phyloP scores from a whole-genome alignment of 257 asterid genomes.

The Mentha longifolia region DNA sequence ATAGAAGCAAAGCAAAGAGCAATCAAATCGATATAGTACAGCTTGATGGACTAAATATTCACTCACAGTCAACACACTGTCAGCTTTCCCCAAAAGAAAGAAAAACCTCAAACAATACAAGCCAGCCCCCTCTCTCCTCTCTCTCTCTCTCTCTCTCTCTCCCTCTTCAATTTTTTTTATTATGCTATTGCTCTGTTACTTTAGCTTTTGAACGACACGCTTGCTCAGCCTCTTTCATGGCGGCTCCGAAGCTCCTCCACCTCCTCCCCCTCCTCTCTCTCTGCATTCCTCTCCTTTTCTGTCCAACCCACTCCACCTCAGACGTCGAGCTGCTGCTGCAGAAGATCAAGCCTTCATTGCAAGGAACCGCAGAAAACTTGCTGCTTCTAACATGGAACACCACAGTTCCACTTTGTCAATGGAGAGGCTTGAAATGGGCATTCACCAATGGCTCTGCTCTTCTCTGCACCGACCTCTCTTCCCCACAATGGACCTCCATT shows the following conservation, averaged over 20 bases:
- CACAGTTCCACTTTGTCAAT: constrained; percentile 83
- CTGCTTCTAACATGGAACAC: constrained; percentile 81
- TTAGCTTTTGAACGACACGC: constrained; percentile 11
- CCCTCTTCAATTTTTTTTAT: constrained; percentile 16
- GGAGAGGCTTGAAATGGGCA: constrained; percentile 94
- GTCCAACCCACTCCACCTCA: constrained; percentile 50
- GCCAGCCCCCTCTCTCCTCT: constrained; percentile 25
- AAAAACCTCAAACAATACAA: constrained; percentile 36
- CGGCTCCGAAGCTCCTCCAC: constrained; percentile 47
- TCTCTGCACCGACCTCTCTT: constrained; percentile 66
- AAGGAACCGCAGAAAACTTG: constrained; percentile 69
- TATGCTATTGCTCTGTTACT: constrained; percentile 30
- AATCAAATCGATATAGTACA: constrained; percentile 37
- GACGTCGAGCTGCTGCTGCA: constrained; percentile 73
- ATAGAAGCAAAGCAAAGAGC: not conserved
- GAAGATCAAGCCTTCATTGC: constrained; percentile 75
- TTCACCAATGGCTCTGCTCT: constrained; percentile 59
- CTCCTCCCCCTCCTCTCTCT: constrained; percentile 36
- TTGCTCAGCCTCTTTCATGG: constrained; percentile 52
- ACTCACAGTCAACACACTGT: constrained; percentile 45
- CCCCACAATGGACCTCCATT: constrained; percentile 73
- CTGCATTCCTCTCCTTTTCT: constrained; percentile 39
- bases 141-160: constrained; percentile 21
- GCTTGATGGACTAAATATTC: constrained; percentile 26
- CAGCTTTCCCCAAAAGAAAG: constrained; percentile 69